Evolutionary conservation across 1,284 basidiomycete species (phyloP), one percentile per base, ranked within the genome.

Genomic region (Ceratobasidium sp.): DNA sequence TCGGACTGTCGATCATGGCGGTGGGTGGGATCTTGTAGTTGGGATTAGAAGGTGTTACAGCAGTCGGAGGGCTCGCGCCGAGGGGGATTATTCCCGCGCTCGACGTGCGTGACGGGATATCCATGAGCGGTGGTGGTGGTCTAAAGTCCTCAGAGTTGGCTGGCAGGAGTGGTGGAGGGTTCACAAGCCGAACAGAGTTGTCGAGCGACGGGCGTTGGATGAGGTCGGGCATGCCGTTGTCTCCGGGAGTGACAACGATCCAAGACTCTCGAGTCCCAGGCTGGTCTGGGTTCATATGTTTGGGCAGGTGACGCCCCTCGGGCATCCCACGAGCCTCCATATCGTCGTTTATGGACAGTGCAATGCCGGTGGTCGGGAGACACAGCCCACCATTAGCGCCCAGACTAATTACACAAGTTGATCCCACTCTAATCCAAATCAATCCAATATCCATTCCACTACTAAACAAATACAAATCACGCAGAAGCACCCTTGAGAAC

Each of bases 231-330:
- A 52, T 18, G 38, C 30, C 54, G 26, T 35, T 49, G n/a, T n/a
- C n/a, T 18, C 50, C 64, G 26, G 64, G 64, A 35, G 49, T 55
- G 9, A 67, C 50, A 7, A 67, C 64, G n/a, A 55, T 67, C 64
- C 64, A 67, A 26, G 64, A 55, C 46, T 67, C 64, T 16, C 50
- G 49, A 16, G 26, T 50, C 5, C 30, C 50, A 38, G 50, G 18
- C 26, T 41, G 54, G 26, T 54, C 32, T 9, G 23, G 32, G 6
- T 13, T 28, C 30, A 5, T 35, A 11, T 46, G 47, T 26, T 47
- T 32, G 38, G 46, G 62, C 50, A 38, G 62, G 62, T 46, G 62
- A 21, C 50, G 21, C 23, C 50, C 62, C 62, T 64, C 62, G 28
- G 47, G 35, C 35, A 38, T 5, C 6, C 35, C 35, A 5, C 35